These are phyloP conservation scores for Crithidia sp. DNA, from an alignment of 208 protist species.

Conservation along the genomic window DNA sequence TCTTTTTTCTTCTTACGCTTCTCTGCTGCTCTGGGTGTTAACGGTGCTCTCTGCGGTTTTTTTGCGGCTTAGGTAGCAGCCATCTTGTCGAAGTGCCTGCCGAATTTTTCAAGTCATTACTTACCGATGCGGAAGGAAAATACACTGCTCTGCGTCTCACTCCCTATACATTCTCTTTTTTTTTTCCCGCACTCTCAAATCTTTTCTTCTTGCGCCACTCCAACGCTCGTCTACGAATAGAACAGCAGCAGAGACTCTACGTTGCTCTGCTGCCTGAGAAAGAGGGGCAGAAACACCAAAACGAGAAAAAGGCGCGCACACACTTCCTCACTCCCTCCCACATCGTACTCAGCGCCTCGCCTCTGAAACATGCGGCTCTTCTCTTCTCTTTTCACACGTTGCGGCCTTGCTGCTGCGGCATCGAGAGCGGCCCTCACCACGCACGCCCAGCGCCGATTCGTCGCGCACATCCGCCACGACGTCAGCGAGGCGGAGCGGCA, in stretches of 20 bases:
- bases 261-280: too few relatives aligned
- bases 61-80: background rate
- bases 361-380: background rate
- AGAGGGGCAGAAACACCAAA: too few relatives aligned
- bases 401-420: background rate
- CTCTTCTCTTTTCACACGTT: background rate
- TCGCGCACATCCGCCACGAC: slow-evolving; percentile 15
- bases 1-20: background rate
- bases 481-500: slow-evolving; percentile 62
- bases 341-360: too few relatives aligned
- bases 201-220: too few relatives aligned
- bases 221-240: too few relatives aligned
- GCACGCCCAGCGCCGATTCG: background rate
- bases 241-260: too few relatives aligned
- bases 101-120: too few relatives aligned
- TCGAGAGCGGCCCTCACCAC: background rate
- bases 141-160: background rate
- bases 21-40: background rate
- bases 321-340: too few relatives aligned
- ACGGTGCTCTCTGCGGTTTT: background rate
- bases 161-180: background rate
- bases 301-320: too few relatives aligned
- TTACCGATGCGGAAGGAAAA: too few relatives aligned
- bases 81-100: too few relatives aligned
- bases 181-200: background rate